These are phyloP conservation scores for Verticillium dahliae DNA, from an alignment of 2,329 filamentous ascomycete genomes.

Conservation along the genomic window DNA sequence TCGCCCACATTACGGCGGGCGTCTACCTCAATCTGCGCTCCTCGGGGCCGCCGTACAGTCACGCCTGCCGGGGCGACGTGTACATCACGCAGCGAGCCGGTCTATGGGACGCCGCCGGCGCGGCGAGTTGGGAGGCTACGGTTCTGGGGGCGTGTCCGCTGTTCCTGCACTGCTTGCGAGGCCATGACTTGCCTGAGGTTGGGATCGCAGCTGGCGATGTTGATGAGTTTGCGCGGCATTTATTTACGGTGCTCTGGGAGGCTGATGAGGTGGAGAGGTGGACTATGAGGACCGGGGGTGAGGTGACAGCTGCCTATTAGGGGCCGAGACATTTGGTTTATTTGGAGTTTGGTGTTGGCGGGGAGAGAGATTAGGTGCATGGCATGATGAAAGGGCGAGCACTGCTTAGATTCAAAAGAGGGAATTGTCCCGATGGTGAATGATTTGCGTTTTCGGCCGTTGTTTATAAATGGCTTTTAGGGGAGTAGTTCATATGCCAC, in stretches of 20 bases:
- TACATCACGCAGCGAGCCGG: slow-evolving; percentile 18
- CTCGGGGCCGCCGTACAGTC: not conserved
- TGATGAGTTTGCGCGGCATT: slow-evolving; percentile 7
- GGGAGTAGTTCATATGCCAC: no score
- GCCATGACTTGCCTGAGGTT: slow-evolving; percentile 1
- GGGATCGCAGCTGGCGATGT: slow-evolving; percentile 5
- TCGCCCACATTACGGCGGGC: slow-evolving; percentile 10
- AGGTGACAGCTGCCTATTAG: not conserved
- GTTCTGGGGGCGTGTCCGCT: not conserved
- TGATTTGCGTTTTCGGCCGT: no score
- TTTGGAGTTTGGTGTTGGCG: not conserved
- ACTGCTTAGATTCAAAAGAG: no score
- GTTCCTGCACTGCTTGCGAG: slow-evolving; percentile 3
- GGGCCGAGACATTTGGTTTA: no score
- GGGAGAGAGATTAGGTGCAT: no score
- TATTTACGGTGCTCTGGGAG: slow-evolving; percentile 8
- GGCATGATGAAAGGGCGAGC: no score
- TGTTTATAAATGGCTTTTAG: no score
- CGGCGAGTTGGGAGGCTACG: slow-evolving; percentile 3
- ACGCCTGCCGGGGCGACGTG: slow-evolving; percentile 14
- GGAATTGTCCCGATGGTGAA: no score
- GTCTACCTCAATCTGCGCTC: slow-evolving; percentile 13
- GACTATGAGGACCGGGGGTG: slow-evolving; percentile 3
- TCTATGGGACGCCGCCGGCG: slow-evolving; percentile 19
- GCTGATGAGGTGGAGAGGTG: slow-evolving; percentile 9